phyloP scores from a whole-genome alignment of 495 filamentous ascomycete species.

The Pseudomonodictys pantanalensis region DNA sequence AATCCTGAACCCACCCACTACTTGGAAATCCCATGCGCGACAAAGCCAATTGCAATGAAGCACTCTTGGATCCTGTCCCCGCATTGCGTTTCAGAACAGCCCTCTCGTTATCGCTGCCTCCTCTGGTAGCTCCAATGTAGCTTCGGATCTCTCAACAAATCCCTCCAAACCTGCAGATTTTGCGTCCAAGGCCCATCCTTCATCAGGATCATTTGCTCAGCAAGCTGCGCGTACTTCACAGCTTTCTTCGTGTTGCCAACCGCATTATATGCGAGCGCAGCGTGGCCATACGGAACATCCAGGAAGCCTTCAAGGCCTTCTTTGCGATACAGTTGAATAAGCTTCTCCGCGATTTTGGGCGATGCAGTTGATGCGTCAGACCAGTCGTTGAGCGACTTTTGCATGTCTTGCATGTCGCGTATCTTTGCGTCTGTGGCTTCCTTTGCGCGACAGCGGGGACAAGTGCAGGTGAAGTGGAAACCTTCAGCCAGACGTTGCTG shows the following conservation, averaged over 20 bases:
- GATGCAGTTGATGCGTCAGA: not conserved
- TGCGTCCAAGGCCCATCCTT: constrained; percentile 38
- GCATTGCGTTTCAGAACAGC: not conserved
- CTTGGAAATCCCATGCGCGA: not conserved
- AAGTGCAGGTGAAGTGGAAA: constrained; percentile 31
- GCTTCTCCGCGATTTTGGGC: constrained; percentile 28
- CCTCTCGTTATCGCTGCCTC: not conserved
- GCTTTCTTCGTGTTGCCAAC: constrained; percentile 30
- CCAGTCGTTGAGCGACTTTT: constrained; percentile 28
- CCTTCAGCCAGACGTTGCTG: constrained; percentile 14
- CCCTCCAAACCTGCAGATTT: constrained; percentile 23
- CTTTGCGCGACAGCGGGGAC: constrained; percentile 14
- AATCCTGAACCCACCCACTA: no score
- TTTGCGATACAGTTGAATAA: constrained; percentile 34
- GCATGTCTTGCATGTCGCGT: constrained; percentile 1
- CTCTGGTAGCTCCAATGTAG: constrained; percentile 27
- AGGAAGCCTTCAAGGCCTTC: constrained; percentile 36
- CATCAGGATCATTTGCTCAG: constrained; percentile 30
- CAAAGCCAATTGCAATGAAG: no score
- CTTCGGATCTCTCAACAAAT: constrained; percentile 16
- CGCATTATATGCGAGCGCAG: constrained; percentile 34
- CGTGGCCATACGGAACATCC: constrained; percentile 32
- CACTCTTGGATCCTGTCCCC: no score
- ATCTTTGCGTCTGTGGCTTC: constrained; percentile 12
- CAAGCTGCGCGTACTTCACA: constrained; percentile 28